A percentile compares a stretch with the other conserved stretches of the same genome.
Conservation (phyloP, 805 yeast species). For the Teunomyces lycoperdinae region DNA sequence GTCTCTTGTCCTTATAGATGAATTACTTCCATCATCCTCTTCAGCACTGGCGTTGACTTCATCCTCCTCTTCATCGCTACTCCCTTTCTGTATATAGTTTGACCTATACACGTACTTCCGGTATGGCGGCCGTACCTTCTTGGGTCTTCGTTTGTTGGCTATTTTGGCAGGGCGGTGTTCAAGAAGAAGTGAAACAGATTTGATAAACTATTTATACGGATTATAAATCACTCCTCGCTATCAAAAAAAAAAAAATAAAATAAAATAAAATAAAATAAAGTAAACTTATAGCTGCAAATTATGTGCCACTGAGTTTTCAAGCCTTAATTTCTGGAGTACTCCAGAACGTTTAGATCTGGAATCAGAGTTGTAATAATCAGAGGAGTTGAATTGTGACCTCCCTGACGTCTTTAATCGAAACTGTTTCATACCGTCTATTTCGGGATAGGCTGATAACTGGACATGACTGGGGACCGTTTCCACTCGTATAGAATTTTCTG, state of each 20-base stretch:
- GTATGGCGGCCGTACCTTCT: conserved; percentile 77
- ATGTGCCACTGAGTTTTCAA: not conserved
- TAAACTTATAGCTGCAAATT: not conserved
- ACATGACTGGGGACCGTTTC: not conserved
- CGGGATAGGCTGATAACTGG: not conserved
- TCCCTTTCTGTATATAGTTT: conserved; percentile 21
- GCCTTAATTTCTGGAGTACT: conserved; percentile 1
- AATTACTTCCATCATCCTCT: conserved; percentile 8
- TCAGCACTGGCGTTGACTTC: conserved; percentile 17
- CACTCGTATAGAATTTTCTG: conserved; percentile 5
- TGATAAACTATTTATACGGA: conserved; percentile 9
- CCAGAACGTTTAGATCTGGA: not conserved
- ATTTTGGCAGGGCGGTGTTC: conserved; percentile 35
- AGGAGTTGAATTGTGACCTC: not conserved
- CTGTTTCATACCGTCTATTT: conserved; percentile 1
- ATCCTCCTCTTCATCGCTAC: conserved; percentile 26
- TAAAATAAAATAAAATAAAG: too few species aligned
- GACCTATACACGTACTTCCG: conserved; percentile 65
- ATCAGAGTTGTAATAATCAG: not conserved
- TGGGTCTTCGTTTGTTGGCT: conserved; percentile 87
- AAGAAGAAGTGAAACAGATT: not conserved
- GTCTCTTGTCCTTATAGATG: conserved; percentile 6
- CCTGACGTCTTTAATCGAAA: not conserved
- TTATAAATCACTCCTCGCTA: conserved; percentile 7
- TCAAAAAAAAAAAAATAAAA: not conserved